Evolutionary conservation across 2,329 filamentous ascomycete species (phyloP).

Genomic region (Hypoxylon sp.): DNA sequence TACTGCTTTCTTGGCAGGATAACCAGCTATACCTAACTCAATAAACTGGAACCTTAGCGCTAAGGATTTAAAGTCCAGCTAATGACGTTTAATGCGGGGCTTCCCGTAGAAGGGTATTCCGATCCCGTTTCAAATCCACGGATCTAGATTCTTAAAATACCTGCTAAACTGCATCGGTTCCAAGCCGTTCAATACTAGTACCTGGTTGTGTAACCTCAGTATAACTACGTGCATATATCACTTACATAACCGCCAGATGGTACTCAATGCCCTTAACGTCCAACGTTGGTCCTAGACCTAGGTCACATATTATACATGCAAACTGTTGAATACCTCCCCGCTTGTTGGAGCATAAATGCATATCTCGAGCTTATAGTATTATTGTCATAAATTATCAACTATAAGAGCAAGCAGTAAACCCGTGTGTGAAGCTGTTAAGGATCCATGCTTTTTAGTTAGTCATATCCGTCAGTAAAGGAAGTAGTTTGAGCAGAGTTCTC

Average conservation of each 20-base stretch:
- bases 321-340: background rate
- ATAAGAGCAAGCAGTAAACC: background rate
- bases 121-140: constrained; percentile 2
- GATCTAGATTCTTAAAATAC: constrained; percentile 11
- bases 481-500: background rate
- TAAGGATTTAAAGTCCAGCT: constrained; percentile 20
- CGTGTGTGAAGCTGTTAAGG: background rate
- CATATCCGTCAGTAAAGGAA: background rate
- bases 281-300: background rate
- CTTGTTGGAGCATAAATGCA: background rate
- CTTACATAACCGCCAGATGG: background rate
- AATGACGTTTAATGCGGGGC: constrained; percentile 38
- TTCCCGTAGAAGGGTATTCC: constrained; percentile 12
- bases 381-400: background rate
- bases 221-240: constrained; percentile 2
- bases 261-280: background rate
- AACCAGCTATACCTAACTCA: constrained; percentile 9
- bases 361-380: background rate
- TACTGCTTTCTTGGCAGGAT: background rate
- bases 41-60: constrained; percentile 21
- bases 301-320: background rate
- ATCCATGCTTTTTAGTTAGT: background rate
- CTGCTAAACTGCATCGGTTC: background rate
- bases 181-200: background rate
- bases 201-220: background rate